Evolutionary conservation across 495 filamentous ascomycete species (phyloP).

Genomic region (Xylaria venustula): DNA sequence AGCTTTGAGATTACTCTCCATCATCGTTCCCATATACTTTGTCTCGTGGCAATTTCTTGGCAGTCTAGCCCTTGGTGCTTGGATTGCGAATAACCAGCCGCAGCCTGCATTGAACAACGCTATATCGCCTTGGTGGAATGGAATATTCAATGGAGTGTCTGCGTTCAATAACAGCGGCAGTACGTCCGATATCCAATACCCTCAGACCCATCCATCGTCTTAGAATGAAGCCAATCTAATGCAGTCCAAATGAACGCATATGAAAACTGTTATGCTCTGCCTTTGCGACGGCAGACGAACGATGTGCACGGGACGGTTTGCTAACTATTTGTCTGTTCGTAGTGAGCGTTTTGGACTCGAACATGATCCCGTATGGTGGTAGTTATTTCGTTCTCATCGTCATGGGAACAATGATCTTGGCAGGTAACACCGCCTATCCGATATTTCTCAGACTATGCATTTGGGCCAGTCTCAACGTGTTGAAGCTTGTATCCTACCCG

Average conservation of each 20-base stretch:
- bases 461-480: conserved; percentile 54
- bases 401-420: conserved; percentile 74
- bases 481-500: conserved; percentile 27
- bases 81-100: conserved; percentile 60
- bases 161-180: conserved; percentile 75
- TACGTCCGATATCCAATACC: not conserved
- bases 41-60: conserved; percentile 70
- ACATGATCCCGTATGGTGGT: conserved; percentile 71
- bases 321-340: not conserved
- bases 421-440: conserved; percentile 78
- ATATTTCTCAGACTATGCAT: conserved; percentile 76
- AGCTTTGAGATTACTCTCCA: conserved; percentile 67
- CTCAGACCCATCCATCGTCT: not conserved
- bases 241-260: too few species aligned
- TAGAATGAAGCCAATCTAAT: not conserved
- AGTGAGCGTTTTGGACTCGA: conserved; percentile 80
- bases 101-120: conserved; percentile 63
- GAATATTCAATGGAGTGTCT: conserved; percentile 67
- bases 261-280: too few species aligned
- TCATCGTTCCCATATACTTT: conserved; percentile 74
- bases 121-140: conserved; percentile 63
- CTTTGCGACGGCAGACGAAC: too few species aligned
- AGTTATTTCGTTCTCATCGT: conserved; percentile 71
- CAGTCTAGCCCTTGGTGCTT: conserved; percentile 68
- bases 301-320: not conserved